Evolutionary conservation across 345 rosid species (phyloP), one percentile per base, ranked within the genome.

Genomic region (Kandelia obovata): DNA sequence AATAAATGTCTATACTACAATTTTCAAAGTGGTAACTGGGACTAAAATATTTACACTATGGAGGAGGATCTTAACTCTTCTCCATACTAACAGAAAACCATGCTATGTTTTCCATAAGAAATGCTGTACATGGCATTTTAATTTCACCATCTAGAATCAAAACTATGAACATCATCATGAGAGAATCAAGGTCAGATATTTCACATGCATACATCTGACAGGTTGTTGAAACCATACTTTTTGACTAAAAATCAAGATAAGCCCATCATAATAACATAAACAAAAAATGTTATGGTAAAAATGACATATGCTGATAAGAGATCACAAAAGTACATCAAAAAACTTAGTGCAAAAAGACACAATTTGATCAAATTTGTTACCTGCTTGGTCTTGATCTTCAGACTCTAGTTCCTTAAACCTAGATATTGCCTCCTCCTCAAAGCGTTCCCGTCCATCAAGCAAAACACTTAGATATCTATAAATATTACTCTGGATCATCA

Each of bases 401-500:
- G 68, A 68, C 53, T 71, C 83, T 65, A 70, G 76, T 67, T 75
- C 79, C 75, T 64, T 85, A 71, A 70, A 61, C 68, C 75, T 84
- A 32, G 81, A 83, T 71, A 88, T 35, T 52, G 84, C 87, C 75
- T 95, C 99, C 77, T 95, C 99, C 83, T 95, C 99, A 81, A 95
- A 95, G 7, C 97, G 89, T 73, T 95, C 99, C 73, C 98, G 82
- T 46, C 96, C 99, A 81, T 95, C 99, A 1, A 95, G 94, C 79
- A 95, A 78, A 66, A 95, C 84, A 83, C 99, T 92, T 5, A 95
- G 90, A 76, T 95, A 95, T 81, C 88, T 83, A 72, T 92, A 95
- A 91, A 95, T 83, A 72, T 92, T 92, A 85, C 98, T 95, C 77
- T 95, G 99, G 58, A 95, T 89, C 98, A 95, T 92, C 78, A 92